phyloP scores from a whole-genome alignment of 2,329 filamentous ascomycete genomes.

The Calonectria ilicicola region DNA sequence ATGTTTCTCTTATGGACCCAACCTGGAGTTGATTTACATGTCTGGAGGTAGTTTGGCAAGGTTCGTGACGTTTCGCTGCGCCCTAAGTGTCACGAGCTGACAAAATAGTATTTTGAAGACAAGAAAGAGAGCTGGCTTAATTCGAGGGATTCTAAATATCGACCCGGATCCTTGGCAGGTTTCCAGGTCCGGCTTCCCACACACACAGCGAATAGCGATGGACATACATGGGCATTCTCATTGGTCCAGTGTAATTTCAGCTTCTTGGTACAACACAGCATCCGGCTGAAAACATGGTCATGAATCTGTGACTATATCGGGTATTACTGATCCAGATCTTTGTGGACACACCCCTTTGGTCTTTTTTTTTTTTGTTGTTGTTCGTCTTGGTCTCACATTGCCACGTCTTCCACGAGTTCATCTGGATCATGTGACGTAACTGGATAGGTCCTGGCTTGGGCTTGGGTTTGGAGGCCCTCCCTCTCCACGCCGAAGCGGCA shows the following conservation, averaged over 20 bases:
- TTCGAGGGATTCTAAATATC: background rate
- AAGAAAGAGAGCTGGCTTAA: background rate
- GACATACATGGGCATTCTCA: background rate
- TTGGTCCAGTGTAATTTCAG: background rate
- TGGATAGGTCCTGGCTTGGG: background rate
- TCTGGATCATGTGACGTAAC: background rate
- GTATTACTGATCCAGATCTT: background rate
- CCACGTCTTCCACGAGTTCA: background rate
- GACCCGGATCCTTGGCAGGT: background rate
- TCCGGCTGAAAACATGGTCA: background rate
- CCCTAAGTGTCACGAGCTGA: background rate
- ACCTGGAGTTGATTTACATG: too few relatives aligned
- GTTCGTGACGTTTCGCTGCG: background rate
- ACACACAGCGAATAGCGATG: background rate
- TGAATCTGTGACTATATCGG: background rate
- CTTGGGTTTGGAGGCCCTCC: background rate
- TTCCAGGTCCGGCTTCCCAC: background rate
- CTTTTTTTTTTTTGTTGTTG: background rate
- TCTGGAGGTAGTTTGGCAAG: background rate
- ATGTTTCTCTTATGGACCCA: background rate
- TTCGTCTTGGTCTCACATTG: background rate
- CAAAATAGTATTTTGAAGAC: background rate
- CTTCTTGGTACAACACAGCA: background rate
- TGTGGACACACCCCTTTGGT: background rate
- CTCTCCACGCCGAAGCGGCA: conserved; percentile 8